These are phyloP conservation scores for Pythium coloratum DNA, from an alignment of 352 stramenopile species.

Conservation along the genomic window DNA sequence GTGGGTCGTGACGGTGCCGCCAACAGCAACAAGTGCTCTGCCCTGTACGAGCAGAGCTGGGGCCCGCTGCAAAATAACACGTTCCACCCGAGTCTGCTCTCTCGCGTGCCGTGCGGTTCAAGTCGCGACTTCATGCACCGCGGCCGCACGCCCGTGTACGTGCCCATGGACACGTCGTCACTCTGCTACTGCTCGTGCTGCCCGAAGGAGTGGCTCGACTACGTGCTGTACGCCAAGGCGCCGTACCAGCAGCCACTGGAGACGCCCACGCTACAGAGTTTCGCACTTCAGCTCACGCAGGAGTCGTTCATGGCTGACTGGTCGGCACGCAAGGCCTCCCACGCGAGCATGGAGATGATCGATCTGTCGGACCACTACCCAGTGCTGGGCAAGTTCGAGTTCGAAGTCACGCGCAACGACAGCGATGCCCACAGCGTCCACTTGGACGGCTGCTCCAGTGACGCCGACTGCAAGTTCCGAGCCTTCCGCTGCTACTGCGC, in stretches of 20 bases:
- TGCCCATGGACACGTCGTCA: constrained; percentile 32
- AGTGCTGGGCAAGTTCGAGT: constrained; percentile 68
- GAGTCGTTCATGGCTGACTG: constrained; percentile 61
- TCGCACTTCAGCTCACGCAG: constrained; percentile 46
- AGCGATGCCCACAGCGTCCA: constrained; percentile 59
- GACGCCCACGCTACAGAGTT: constrained; percentile 53
- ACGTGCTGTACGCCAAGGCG: constrained; percentile 59
- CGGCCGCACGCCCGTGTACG: constrained; percentile 35
- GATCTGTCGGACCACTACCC: constrained; percentile 84
- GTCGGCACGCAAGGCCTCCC: constrained; percentile 47
- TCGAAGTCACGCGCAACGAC: constrained; percentile 51
- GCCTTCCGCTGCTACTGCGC: constrained; percentile 75
- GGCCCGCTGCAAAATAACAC: constrained; percentile 52
- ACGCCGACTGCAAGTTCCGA: constrained; percentile 69
- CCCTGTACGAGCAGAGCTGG: constrained; percentile 74
- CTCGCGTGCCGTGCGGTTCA: constrained; percentile 45
- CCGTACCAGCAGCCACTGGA: constrained; percentile 71
- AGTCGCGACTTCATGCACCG: constrained; percentile 9
- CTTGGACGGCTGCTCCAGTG: constrained; percentile 73
- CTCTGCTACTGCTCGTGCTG: constrained; percentile 85
- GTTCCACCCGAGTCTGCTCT: constrained; percentile 52
- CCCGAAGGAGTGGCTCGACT: constrained; percentile 82
- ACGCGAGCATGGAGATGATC: constrained; percentile 54
- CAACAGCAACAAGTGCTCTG: constrained; percentile 67
- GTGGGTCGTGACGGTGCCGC: constrained; percentile 80